Base-by-base conservation (phyloP, 2,329 filamentous ascomycete genomes). In the Colletotrichum sp. region DNA sequence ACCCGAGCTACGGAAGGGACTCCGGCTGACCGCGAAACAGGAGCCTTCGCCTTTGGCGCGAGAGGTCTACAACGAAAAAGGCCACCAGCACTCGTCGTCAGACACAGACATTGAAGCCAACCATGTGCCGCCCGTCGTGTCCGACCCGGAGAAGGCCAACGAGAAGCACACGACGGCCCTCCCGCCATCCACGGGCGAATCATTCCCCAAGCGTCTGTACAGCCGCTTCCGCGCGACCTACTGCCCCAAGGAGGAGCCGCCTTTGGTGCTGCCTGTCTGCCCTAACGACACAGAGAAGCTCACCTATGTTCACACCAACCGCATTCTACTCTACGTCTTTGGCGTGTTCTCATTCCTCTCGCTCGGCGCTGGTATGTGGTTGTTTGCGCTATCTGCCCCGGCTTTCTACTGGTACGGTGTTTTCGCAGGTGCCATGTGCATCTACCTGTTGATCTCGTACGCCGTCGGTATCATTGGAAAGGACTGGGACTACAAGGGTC, bases 281-380 rank as follows among this genome's bases (percentile, higher is more conserved):
- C 85, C 85, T 7, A 84, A 82, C 1, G 85, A 86, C 69, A 80
- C 81, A 15, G 85, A 86, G 75, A 86, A 87, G 79, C 81, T 82
- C 64, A 80, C 78, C 24, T 86, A 86, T 70, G 75, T 86, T 28
- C 80, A 82, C 63, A 86, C 85, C 12, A 86, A 86, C 77, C 82
- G 85, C 13, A 78, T 85, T 7, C 82, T 83, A 1, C 80, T 87
- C n/a, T 85, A 86, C 77, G 77, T 84, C 57, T 84, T 86, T 58
- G 85, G 85, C 24, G 79, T 86, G 52, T 80, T 86, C 61, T 84
- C 84, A 10, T 85, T 86, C 75, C 78, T 86, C 13, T 82, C 81
- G 15, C 80, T 87, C n/a, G 84, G 83, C 8, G 85, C 82, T 6
- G 85, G 85, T 57, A 86, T 86, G 84, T 86, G 85, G 85, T 80